Conservation (phyloP, 176 grass and related monocot species). For the Rhynchospora tenuis region DNA sequence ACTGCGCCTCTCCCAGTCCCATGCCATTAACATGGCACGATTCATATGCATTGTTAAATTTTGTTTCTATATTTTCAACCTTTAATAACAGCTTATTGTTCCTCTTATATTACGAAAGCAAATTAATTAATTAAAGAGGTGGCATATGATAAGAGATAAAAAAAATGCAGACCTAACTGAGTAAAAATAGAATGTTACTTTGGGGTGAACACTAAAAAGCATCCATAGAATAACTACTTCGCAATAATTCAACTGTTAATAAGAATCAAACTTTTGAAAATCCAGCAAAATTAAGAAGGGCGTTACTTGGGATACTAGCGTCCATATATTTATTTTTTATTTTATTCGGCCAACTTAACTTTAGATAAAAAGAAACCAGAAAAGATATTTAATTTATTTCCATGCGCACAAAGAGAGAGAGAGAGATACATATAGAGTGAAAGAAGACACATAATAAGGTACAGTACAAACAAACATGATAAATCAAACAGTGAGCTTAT, state of each 20-base stretch:
- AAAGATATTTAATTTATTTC: neutral
- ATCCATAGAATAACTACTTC: neutral
- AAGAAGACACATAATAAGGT: neutral
- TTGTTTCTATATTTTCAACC: too few relatives aligned
- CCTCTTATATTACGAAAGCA: too few relatives aligned
- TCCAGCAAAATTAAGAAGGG: neutral
- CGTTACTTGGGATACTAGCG: neutral
- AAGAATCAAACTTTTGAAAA: neutral
- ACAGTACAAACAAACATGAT: neutral
- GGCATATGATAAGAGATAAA: too few relatives aligned
- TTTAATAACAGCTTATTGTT: too few relatives aligned
- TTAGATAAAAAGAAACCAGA: neutral
- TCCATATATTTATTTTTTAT: neutral
- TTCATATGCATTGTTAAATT: too few relatives aligned
- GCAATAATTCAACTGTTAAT: neutral
- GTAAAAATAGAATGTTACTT: too few relatives aligned
- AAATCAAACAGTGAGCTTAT: slow-evolving; percentile 13
- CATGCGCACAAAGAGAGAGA: neutral
- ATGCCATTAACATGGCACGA: too few relatives aligned
- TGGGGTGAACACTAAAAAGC: too few relatives aligned
- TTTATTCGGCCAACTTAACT: neutral
- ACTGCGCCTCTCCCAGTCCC: too few relatives aligned
- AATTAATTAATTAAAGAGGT: too few relatives aligned
- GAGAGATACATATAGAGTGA: too few relatives aligned
- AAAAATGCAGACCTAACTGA: too few relatives aligned